Percentiles rank a stretch among this genome's conserved stretches.
phyloP scores from a whole-genome alignment of 2,329 filamentous ascomycete species.

The Hypoxylon sp. region DNA sequence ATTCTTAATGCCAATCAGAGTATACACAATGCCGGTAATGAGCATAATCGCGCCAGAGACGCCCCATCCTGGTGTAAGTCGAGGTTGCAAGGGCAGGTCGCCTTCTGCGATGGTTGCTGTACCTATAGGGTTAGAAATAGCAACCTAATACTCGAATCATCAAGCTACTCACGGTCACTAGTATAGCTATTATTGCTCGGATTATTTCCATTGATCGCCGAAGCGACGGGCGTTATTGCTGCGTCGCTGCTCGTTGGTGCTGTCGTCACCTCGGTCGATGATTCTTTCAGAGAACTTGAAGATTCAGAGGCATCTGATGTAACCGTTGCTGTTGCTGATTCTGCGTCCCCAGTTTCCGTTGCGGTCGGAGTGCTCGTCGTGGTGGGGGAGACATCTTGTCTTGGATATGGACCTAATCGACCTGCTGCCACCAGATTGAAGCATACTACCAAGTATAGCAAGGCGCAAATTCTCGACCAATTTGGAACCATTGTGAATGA shows the following conservation, averaged over 20 bases:
- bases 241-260: constrained; percentile 25
- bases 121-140: constrained; percentile 14
- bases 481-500: constrained; percentile 47
- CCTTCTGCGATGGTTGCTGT: constrained; percentile 58
- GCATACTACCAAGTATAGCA: constrained; percentile 52
- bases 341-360: constrained; percentile 22
- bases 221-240: constrained; percentile 39
- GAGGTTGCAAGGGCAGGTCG: constrained; percentile 75
- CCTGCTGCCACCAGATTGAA: constrained; percentile 51
- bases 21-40: constrained; percentile 73
- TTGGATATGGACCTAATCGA: constrained; percentile 44
- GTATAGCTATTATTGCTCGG: constrained; percentile 34
- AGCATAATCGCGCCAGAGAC: constrained; percentile 82
- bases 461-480: constrained; percentile 48
- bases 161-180: constrained; percentile 42
- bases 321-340: constrained; percentile 26
- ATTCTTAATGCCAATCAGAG: constrained; percentile 84
- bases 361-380: constrained; percentile 34
- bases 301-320: constrained; percentile 23
- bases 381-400: constrained; percentile 48
- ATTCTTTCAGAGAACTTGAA: constrained; percentile 16
- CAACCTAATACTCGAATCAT: too few relatives aligned
- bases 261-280: constrained; percentile 23
- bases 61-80: constrained; percentile 81
- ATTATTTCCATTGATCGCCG: constrained; percentile 46